Percentiles rank a stretch among this genome's conserved stretches.
Evolutionary conservation across 1,284 basidiomycete species (phyloP).

Genomic region (Ustilago curta): DNA sequence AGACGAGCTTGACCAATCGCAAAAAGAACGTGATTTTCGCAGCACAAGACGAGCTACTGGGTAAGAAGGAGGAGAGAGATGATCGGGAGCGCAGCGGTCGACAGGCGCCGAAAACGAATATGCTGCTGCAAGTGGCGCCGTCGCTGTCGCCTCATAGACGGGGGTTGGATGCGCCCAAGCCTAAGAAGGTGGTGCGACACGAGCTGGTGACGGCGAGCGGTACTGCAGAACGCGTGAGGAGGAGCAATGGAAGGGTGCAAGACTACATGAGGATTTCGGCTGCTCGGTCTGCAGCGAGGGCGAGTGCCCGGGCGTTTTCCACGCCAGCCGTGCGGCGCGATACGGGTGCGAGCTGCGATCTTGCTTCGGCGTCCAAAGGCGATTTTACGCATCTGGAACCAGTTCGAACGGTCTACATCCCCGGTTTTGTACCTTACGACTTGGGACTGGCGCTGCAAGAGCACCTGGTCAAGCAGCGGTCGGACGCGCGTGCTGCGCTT

Average conservation of each 20-base stretch:
- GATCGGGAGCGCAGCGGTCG: not conserved
- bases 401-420: slow-evolving; percentile 51
- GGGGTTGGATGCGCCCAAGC: not conserved
- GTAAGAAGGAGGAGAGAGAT: slow-evolving; percentile 8
- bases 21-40: slow-evolving; percentile 1
- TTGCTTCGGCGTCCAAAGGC: slow-evolving; percentile 21
- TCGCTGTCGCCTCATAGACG: slow-evolving; percentile 17
- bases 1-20: not conserved
- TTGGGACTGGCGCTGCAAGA: slow-evolving; percentile 65
- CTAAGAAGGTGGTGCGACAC: not conserved
- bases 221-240: no score
- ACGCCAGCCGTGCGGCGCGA: slow-evolving; percentile 3
- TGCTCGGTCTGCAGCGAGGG: not conserved
- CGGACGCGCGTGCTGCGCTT: slow-evolving; percentile 71
- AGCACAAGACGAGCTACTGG: slow-evolving; percentile 22
- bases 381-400: slow-evolving; percentile 35
- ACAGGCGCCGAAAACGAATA: not conserved
- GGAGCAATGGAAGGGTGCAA: not conserved
- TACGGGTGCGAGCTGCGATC: slow-evolving; percentile 13
- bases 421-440: slow-evolving; percentile 63
- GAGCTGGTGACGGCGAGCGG: no score
- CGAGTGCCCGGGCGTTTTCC: slow-evolving; percentile 11
- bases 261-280: not conserved
- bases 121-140: slow-evolving; percentile 1
- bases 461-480: slow-evolving; percentile 56